Base-by-base conservation (phyloP, 768 basidiomycete species). In the Pleurotus tuber-regium region DNA sequence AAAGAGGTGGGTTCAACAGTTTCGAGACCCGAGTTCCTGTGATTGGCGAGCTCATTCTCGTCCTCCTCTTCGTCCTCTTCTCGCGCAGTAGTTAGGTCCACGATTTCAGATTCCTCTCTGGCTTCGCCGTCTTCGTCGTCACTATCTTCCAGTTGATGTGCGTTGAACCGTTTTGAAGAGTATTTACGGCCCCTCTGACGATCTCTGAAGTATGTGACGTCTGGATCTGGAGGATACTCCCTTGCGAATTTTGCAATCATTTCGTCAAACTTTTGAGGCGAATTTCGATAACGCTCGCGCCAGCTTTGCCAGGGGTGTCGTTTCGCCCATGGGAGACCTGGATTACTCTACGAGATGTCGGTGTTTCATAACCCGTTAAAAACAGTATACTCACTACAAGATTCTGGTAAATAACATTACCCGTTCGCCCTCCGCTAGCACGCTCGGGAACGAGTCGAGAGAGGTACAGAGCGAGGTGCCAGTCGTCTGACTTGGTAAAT, bases 281-380 rank as follows among this genome's bases (percentile, higher is more conserved):
- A 66, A 52, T 69, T 77, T 50, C 72, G 78, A 54, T 79, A 79
- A 11, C 72, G 68, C 40, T 76, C 67, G 23, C 71, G 67, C 78
- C 79, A 80, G 19, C 79, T 76, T 50, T 73, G 61, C 56, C 66
- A 65, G 4, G 76, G 59, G 60, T 82, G 80, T 6, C 71, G 64
- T 0, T 21, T 51, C 4, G 59, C 71, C 79, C 79, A 82, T 0
- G 30, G 70, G 18, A 60, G 57, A 1, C 60, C 43, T 7, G 65
- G 65, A 14, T 60, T 53, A 16, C 51, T 46, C 1, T 55, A 40
- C 6, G 53, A 56, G 64, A 66, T 53, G n/a, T 31, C 48, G 38
- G 23, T 9, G 24, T 38, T 38, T 12, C 12, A 24, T 18, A 11
- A 21, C 2, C 33, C 46, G n/a, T 38, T 21, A 8, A 33, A 35